Percentiles rank a stretch among this genome's conserved stretches.
These are phyloP conservation scores for Pleodorina starrii DNA, from an alignment of 139 green algal genomes.

Conservation along the genomic window DNA sequence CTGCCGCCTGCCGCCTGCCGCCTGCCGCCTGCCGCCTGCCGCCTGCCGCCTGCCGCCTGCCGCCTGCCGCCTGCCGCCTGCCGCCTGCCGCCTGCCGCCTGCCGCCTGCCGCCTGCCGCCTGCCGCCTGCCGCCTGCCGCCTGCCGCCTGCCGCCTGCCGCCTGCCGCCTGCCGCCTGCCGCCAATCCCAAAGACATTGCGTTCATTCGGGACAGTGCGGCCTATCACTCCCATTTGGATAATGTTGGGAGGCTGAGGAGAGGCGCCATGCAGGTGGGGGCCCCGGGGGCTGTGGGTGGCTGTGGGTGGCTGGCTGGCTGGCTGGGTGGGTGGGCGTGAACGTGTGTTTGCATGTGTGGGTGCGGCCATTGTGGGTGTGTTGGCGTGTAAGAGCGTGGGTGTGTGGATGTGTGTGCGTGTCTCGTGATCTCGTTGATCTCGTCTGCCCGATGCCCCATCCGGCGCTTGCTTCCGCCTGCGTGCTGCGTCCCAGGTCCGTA, in stretches of 20 bases:
- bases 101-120: background rate
- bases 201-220: conserved; percentile 73
- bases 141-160: background rate
- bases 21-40: background rate
- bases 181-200: too few relatives aligned
- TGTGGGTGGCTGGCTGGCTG: too few relatives aligned
- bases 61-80: background rate
- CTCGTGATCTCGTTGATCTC: too few relatives aligned
- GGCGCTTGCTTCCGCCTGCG: too few relatives aligned
- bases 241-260: conserved; percentile 61
- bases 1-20: background rate
- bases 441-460: too few relatives aligned
- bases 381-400: background rate
- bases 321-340: too few relatives aligned
- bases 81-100: background rate
- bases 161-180: background rate
- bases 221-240: conserved; percentile 80
- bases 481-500: too few relatives aligned
- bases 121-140: background rate
- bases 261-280: conserved; percentile 74
- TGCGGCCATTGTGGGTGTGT: too few relatives aligned
- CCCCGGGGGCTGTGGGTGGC: too few relatives aligned
- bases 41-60: background rate
- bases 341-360: too few relatives aligned
- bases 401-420: background rate